Evolutionary conservation across 768 basidiomycete species (phyloP).

Genomic region (Pleurotus tuber-regium): DNA sequence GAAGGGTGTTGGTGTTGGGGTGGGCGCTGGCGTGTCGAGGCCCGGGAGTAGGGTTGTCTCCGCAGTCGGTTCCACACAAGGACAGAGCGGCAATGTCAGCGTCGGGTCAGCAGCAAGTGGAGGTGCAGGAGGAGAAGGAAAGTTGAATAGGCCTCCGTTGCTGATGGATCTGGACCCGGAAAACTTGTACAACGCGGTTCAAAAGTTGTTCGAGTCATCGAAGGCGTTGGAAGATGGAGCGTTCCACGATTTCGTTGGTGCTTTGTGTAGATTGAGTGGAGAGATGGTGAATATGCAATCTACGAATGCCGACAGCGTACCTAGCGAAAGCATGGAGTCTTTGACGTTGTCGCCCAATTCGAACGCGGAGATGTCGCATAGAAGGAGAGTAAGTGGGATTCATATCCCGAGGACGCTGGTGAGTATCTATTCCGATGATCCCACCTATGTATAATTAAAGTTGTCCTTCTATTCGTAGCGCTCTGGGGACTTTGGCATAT

Average conservation of each 20-base stretch:
- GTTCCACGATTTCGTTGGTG: conserved; percentile 72
- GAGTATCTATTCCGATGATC: conserved; percentile 23
- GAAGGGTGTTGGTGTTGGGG: conserved; percentile 37
- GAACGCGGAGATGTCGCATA: conserved; percentile 39
- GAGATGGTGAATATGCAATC: conserved; percentile 94
- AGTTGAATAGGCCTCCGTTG: conserved; percentile 46
- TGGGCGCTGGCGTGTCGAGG: background rate
- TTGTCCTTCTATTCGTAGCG: conserved; percentile 44
- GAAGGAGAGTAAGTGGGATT: conserved; percentile 84
- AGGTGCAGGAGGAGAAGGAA: conserved; percentile 13
- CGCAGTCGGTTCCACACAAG: background rate
- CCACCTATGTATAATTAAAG: background rate
- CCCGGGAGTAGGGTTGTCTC: conserved; percentile 1
- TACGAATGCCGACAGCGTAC: too few relatives aligned
- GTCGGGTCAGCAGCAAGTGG: too few relatives aligned
- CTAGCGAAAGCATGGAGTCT: conserved; percentile 21
- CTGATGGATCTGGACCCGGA: conserved; percentile 75
- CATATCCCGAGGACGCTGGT: conserved; percentile 79
- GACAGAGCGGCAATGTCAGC: conserved; percentile 15
- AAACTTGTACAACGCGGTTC: conserved; percentile 68
- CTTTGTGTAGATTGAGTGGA: conserved; percentile 81
- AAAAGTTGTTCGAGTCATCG: conserved; percentile 83
- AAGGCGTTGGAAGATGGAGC: conserved; percentile 81
- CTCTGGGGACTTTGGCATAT: conserved; percentile 93
- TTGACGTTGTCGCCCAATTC: conserved; percentile 35